Percentiles rank a stretch among this genome's conserved stretches.
These are phyloP conservation scores for Suillus americanus DNA, from an alignment of 768 basidiomycete genomes.

Conservation along the genomic window DNA sequence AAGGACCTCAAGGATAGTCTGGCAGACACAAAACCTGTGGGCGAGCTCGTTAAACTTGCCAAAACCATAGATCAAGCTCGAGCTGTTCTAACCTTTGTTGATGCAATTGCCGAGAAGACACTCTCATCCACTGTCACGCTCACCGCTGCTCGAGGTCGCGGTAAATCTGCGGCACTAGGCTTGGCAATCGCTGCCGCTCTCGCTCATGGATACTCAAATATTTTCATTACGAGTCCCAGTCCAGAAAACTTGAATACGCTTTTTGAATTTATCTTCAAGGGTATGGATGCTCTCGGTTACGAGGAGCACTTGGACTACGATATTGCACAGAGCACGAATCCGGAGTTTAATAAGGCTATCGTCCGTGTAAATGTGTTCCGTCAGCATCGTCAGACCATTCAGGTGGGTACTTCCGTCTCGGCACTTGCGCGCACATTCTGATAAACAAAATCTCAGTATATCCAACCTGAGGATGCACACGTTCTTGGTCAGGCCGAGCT, in stretches of 20 bases:
- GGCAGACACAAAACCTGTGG: slow-evolving; percentile 81
- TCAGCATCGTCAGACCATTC: slow-evolving; percentile 93
- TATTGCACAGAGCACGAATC: slow-evolving; percentile 91
- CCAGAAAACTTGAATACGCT: slow-evolving; percentile 97
- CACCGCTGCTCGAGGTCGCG: slow-evolving; percentile 92
- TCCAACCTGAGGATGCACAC: slow-evolving; percentile 96
- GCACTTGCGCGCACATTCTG: slow-evolving; percentile 5
- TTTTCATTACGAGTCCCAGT: slow-evolving; percentile 96
- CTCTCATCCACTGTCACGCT: slow-evolving; percentile 93
- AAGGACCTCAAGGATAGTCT: slow-evolving; percentile 76
- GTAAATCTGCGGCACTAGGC: slow-evolving; percentile 96
- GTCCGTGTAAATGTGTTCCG: slow-evolving; percentile 94
- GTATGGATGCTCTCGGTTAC: slow-evolving; percentile 90
- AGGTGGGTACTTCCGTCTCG: slow-evolving; percentile 49
- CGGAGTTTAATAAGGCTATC: slow-evolving; percentile 92
- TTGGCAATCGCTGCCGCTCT: slow-evolving; percentile 91
- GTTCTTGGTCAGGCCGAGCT: slow-evolving; percentile 97
- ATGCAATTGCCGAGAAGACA: slow-evolving; percentile 91
- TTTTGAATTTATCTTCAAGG: slow-evolving; percentile 98
- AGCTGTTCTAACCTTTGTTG: slow-evolving; percentile 91
- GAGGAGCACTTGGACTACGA: slow-evolving; percentile 99
- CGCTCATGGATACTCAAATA: slow-evolving; percentile 93
- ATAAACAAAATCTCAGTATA: slow-evolving; percentile 62
- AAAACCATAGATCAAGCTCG: slow-evolving; percentile 95
- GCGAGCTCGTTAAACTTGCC: slow-evolving; percentile 85